A percentile compares a stretch with the other conserved stretches of the same genome.
Conservation (phyloP, 768 basidiomycete genomes). For the Pholiota microspora region DNA sequence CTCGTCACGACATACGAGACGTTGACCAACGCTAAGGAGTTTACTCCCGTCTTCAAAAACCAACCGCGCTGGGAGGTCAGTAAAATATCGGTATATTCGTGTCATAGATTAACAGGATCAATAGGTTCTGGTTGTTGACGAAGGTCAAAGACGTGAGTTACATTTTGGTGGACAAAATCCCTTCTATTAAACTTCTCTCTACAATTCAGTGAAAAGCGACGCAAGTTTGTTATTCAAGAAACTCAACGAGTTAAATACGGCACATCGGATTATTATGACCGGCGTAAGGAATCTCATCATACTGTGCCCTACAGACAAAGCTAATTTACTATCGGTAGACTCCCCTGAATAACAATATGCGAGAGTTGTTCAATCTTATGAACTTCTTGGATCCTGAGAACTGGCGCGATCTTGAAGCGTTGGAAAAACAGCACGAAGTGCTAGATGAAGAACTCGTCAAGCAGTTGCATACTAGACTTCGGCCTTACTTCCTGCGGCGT, state of each 20-base stretch:
- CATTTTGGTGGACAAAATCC: background rate
- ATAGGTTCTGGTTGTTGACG: constrained; percentile 82
- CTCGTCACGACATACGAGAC: constrained; percentile 92
- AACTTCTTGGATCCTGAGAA: constrained; percentile 84
- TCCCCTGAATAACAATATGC: constrained; percentile 94
- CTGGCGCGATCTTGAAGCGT: constrained; percentile 72
- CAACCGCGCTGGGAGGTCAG: constrained; percentile 86
- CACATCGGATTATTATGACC: constrained; percentile 87
- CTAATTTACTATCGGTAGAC: constrained; percentile 49
- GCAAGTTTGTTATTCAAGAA: constrained; percentile 76
- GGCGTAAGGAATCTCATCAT: constrained; percentile 49
- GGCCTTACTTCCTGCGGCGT: constrained; percentile 91
- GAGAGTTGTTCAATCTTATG: constrained; percentile 96
- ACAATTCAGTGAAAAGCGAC: constrained; percentile 75
- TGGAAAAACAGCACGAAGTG: constrained; percentile 74
- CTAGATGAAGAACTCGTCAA: constrained; percentile 80
- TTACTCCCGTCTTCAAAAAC: constrained; percentile 69
- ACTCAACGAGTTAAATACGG: constrained; percentile 72
- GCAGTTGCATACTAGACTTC: constrained; percentile 72
- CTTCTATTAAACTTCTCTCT: constrained; percentile 2
- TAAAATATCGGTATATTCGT: background rate
- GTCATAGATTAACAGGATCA: constrained; percentile 1
- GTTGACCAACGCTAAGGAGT: constrained; percentile 68
- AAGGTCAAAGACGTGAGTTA: constrained; percentile 85
- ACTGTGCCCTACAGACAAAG: background rate